phyloP scores from a whole-genome alignment of 2,329 filamentous ascomycete species.

The Apiospora phragmitis region DNA sequence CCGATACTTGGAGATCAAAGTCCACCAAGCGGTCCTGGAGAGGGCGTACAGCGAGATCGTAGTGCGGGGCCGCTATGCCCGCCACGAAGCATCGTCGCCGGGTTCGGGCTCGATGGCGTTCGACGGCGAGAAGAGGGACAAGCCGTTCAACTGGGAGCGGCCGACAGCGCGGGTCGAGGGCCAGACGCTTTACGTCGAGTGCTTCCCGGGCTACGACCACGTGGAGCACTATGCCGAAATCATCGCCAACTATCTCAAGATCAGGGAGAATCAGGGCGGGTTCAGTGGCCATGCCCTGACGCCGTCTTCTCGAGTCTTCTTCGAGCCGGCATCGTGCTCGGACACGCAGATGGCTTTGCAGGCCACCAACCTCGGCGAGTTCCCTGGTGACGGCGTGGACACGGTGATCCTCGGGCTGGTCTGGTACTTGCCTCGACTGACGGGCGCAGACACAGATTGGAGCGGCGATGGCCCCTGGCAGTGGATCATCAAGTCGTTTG shows the following conservation, averaged over 20 bases:
- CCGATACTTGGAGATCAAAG: conserved; percentile 21
- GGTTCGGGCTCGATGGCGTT: conserved; percentile 15
- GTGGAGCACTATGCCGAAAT: conserved; percentile 21
- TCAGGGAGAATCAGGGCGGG: neutral
- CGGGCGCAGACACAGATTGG: conserved; percentile 11
- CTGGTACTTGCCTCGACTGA: conserved; percentile 13
- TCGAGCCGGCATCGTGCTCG: conserved; percentile 15
- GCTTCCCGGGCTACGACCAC: conserved; percentile 23
- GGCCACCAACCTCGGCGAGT: conserved; percentile 13
- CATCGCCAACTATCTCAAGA: conserved; percentile 15
- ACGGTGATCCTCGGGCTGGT: conserved; percentile 17
- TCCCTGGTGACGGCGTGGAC: conserved; percentile 13
- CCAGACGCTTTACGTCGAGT: conserved; percentile 20
- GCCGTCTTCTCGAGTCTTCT: conserved; percentile 14
- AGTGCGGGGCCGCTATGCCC: conserved; percentile 14
- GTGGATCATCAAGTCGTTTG: conserved; percentile 14
- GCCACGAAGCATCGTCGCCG: neutral
- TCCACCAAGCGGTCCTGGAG: conserved; percentile 20
- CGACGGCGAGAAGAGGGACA: conserved; percentile 22
- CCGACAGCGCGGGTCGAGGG: conserved; percentile 16
- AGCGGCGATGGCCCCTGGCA: conserved; percentile 12
- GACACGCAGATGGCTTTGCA: conserved; percentile 13
- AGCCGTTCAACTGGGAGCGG: conserved; percentile 24
- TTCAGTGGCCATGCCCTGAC: conserved; percentile 2
- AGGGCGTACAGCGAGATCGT: conserved; percentile 18